Conservation (phyloP, 75 land plant genomes). For the Ceratopteris richardii region DNA sequence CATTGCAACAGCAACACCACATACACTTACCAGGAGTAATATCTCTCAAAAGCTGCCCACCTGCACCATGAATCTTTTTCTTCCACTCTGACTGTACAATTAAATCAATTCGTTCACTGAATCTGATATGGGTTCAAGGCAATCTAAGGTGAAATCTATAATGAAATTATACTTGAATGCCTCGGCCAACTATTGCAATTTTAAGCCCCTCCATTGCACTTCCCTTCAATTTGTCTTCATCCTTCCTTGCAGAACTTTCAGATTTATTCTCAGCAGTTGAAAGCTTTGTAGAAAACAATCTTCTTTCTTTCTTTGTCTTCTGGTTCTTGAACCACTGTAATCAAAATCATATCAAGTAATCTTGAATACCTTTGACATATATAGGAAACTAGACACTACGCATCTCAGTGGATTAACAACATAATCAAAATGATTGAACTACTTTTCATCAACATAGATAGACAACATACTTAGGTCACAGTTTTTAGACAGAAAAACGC, state of each 20-base stretch:
- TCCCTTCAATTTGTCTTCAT: background rate
- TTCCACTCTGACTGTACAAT: slow-evolving; percentile 54
- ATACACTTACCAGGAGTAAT: slow-evolving; percentile 13
- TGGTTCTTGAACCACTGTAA: slow-evolving; percentile 89
- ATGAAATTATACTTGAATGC: background rate
- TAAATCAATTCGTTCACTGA: background rate
- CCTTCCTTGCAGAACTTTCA: slow-evolving; percentile 1
- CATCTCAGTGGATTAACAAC: background rate
- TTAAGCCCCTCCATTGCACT: slow-evolving; percentile 40
- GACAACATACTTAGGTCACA: no score
- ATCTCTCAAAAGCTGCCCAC: slow-evolving; percentile 43
- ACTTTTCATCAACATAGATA: no score
- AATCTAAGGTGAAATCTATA: no score
- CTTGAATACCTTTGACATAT: background rate
- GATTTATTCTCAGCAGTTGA: slow-evolving; percentile 11
- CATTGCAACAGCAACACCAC: background rate
- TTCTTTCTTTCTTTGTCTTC: slow-evolving; percentile 47
- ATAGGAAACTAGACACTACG: background rate
- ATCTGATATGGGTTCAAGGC: no score
- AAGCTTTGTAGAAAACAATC: slow-evolving; percentile 44
- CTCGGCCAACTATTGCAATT: slow-evolving; percentile 40
- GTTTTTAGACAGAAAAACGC: no score
- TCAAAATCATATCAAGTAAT: background rate
- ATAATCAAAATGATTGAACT: no score
- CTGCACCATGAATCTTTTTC: slow-evolving; percentile 47